Base-by-base conservation (phyloP, 2,329 filamentous ascomycete species). In the Pleurostoma richardsiae region DNA sequence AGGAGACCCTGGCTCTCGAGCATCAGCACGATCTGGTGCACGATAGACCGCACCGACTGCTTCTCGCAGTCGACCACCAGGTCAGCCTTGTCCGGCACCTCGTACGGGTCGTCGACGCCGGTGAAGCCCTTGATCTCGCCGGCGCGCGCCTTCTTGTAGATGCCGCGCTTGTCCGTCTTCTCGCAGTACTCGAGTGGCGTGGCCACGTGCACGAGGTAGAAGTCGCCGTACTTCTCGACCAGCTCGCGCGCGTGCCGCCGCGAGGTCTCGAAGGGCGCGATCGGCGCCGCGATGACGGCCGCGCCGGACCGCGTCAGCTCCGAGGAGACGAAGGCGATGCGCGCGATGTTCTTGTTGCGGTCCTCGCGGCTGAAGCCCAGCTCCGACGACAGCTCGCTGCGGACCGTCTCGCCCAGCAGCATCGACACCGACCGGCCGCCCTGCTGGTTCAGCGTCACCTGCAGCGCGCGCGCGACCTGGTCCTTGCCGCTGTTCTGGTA, bases 121-220 rank as follows among this genome's bases (percentile, higher is more conserved):
- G 94, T 99, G 80, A 99, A 99, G 54, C 91, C 91, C 82, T 91
- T 94, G 71, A 99, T 95, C 74, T 96, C 88, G 49, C 94, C 94
- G 26, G 77, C 79, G 52, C 94, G 82, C 39, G 94, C 94, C 65
- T 82, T 81, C 55, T 79, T 79, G 71, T 97, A 99, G 63, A 96
- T 85, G 50, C 94, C 94, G 51, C 86, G 80, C 76, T 90, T 91
- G 71, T 99, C 94, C 30, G 90, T 96, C 82, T 88, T 89, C 80
- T 99, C 94, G 65, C 85, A 88, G 74, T 92, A 83, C 73, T 95
- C 91, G 52, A 99, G 83, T 29, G 89, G 83, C 41, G 94, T 99
- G 39, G 89, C 89, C 43, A 99, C 92, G 72, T 99, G 94, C 43
- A 99, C 77, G 45, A 99, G 85, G 79, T 88, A 96, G 77, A 97